phyloP scores from a whole-genome alignment of 345 rosid species.

The Citrus australasica region DNA sequence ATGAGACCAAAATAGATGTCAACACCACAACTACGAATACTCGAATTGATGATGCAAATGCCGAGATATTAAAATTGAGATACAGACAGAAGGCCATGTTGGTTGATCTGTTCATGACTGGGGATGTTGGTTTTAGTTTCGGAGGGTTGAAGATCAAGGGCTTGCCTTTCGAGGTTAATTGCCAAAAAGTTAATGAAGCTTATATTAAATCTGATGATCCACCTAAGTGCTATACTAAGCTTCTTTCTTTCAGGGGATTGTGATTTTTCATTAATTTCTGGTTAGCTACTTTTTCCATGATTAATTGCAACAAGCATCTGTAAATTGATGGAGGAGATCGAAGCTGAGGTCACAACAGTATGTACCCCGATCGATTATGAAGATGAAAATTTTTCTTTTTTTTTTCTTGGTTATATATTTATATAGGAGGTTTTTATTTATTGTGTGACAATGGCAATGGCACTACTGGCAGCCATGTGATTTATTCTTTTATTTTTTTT shows the following conservation, averaged over 20 bases:
- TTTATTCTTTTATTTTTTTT: too few species aligned
- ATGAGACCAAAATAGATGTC: conserved; percentile 10
- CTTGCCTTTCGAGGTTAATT: conserved; percentile 25
- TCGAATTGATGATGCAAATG: conserved; percentile 22
- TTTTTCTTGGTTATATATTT: too few species aligned
- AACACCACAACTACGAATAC: neutral
- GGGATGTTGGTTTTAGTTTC: conserved; percentile 25
- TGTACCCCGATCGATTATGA: too few species aligned
- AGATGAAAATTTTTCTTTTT: too few species aligned
- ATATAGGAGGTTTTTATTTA: too few species aligned
- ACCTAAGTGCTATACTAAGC: conserved; percentile 28
- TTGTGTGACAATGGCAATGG: too few species aligned
- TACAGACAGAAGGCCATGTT: neutral
- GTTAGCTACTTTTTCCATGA: too few species aligned
- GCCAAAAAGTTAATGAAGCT: conserved; percentile 24
- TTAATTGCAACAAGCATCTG: too few species aligned
- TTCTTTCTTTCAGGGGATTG: conserved; percentile 12
- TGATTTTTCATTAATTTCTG: neutral
- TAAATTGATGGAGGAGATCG: too few species aligned
- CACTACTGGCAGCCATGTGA: too few species aligned
- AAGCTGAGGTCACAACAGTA: too few species aligned
- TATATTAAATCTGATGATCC: conserved; percentile 17
- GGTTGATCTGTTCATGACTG: neutral
- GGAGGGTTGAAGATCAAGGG: conserved; percentile 20
- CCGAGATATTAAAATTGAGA: conserved; percentile 18